These are phyloP conservation scores for Fusarium humuli DNA, from an alignment of 2,329 filamentous ascomycete genomes.

Conservation along the genomic window DNA sequence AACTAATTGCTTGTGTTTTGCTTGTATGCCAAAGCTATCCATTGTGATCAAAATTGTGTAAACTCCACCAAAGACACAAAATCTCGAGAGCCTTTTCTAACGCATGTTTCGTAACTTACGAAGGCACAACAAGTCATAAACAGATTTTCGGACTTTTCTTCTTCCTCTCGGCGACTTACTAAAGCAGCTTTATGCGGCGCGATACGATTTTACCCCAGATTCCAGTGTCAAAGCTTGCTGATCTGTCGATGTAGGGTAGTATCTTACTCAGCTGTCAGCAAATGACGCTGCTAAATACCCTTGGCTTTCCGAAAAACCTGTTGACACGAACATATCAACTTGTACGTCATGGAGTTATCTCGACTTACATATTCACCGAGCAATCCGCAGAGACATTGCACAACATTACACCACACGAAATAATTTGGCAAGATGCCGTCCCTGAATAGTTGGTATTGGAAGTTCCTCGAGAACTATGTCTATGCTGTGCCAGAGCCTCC, in stretches of 20 bases:
- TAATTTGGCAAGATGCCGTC: not conserved
- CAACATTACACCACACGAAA: not conserved
- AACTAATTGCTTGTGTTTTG: too few relatives aligned
- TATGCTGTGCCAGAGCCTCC: constrained; percentile 31
- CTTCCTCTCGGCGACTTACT: not conserved
- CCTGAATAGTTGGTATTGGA: constrained; percentile 23
- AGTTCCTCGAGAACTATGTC: constrained; percentile 19
- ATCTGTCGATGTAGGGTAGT: not conserved
- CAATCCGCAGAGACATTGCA: rapidly evolving
- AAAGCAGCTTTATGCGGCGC: too few relatives aligned
- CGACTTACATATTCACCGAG: not conserved
- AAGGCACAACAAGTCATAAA: rapidly evolving
- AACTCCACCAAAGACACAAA: too few relatives aligned
- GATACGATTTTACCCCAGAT: not conserved
- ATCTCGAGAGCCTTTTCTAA: rapidly evolving
- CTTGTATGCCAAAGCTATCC: too few relatives aligned
- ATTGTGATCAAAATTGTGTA: too few relatives aligned
- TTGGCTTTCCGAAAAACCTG: not conserved
- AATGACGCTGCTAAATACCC: not conserved
- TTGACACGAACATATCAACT: not conserved
- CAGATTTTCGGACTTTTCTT: rapidly evolving
- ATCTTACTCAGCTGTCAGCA: not conserved
- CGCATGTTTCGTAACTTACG: too few relatives aligned
- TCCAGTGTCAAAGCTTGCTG: not conserved
- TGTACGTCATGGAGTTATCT: not conserved